These are phyloP conservation scores for Oryza rufipogon DNA, from an alignment of 176 grass and related monocot species.

Conservation along the genomic window DNA sequence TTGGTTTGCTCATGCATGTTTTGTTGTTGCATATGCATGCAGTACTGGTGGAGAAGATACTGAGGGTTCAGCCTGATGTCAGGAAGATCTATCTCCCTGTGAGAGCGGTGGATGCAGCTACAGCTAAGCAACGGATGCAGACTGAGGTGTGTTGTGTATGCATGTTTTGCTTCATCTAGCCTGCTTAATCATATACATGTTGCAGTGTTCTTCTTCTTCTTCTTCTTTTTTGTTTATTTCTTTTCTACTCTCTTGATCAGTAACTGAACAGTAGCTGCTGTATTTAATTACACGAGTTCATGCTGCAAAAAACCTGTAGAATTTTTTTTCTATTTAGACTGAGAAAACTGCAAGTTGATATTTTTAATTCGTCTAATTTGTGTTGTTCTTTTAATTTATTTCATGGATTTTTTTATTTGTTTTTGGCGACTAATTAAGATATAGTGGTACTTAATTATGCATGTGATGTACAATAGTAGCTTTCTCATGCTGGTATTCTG, in stretches of 20 bases:
- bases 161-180: background rate
- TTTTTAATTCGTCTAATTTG: background rate
- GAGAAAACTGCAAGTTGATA: slow-evolving; percentile 9
- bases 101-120: slow-evolving; percentile 46
- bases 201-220: background rate
- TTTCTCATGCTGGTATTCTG: slow-evolving; percentile 2
- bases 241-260: background rate
- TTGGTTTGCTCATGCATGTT: background rate
- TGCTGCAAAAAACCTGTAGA: slow-evolving; percentile 14
- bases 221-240: background rate
- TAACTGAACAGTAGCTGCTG: background rate
- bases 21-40: background rate
- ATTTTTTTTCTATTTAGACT: background rate
- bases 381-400: background rate
- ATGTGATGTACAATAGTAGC: background rate
- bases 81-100: slow-evolving; percentile 86
- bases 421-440: background rate
- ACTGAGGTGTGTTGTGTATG: slow-evolving; percentile 57
- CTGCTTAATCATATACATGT: background rate
- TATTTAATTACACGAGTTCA: background rate
- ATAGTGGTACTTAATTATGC: background rate
- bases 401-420: background rate
- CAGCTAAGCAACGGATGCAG: slow-evolving; percentile 63
- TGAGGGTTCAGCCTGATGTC: slow-evolving; percentile 82
- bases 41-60: slow-evolving; percentile 95